phyloP scores from a whole-genome alignment of 306 rosid species.

The Geum urbanum region DNA sequence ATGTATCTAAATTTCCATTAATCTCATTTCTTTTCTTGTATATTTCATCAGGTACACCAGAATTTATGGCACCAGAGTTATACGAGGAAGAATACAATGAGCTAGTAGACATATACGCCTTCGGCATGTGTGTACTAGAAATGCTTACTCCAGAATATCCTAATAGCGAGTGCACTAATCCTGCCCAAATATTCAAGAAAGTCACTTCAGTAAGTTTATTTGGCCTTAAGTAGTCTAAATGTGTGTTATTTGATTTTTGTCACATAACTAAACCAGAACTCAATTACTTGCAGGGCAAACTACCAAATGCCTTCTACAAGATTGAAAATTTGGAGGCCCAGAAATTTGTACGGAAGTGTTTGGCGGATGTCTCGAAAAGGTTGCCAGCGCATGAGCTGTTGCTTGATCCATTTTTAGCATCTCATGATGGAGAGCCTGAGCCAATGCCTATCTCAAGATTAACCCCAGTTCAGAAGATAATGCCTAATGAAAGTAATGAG shows the following conservation, averaged over 20 bases:
- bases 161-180: conserved; percentile 75
- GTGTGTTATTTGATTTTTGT: not conserved
- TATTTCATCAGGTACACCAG: conserved; percentile 65
- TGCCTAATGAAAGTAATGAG: not conserved
- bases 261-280: not conserved
- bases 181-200: conserved; percentile 97
- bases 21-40: not conserved
- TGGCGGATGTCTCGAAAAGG: conserved; percentile 59
- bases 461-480: conserved; percentile 12
- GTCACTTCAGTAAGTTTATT: conserved; percentile 60
- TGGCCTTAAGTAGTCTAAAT: not conserved
- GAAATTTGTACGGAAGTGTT: conserved; percentile 67
- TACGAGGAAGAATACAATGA: conserved; percentile 85
- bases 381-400: conserved; percentile 65
- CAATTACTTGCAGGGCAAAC: conserved; percentile 51
- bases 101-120: conserved; percentile 76
- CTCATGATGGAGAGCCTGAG: conserved; percentile 28
- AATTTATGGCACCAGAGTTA: conserved; percentile 96
- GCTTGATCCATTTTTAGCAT: conserved; percentile 68
- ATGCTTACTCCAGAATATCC: conserved; percentile 86
- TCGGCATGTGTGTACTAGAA: conserved; percentile 91
- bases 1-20: not conserved
- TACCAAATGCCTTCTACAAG: conserved; percentile 60
- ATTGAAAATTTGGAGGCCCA: conserved; percentile 64
- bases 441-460: conserved; percentile 15